These are phyloP conservation scores for Apiospora kogelbergensis DNA, from an alignment of 2,329 filamentous ascomycete genomes.

Conservation along the genomic window DNA sequence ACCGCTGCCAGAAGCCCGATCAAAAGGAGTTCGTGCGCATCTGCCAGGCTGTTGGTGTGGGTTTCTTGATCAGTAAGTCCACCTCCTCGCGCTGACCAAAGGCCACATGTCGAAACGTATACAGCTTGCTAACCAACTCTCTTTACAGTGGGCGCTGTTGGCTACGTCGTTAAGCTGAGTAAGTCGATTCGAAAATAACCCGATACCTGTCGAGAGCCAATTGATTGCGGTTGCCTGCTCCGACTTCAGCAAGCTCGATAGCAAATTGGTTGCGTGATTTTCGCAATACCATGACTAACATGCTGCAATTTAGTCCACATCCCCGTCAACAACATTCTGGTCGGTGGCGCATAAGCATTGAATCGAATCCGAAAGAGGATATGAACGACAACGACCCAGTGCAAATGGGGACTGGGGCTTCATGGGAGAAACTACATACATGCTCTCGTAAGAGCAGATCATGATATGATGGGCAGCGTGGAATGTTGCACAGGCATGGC, in stretches of 20 bases:
- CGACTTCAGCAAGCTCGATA: not conserved
- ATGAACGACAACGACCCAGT: not conserved
- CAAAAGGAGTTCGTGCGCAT: constrained; percentile 55
- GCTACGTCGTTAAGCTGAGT: constrained; percentile 71
- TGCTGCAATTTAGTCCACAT: constrained; percentile 55
- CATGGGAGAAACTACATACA: not conserved
- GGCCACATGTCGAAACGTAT: not conserved
- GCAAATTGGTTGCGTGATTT: not conserved
- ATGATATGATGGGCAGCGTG: not conserved
- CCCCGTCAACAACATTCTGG: constrained; percentile 69
- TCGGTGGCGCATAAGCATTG: constrained; percentile 58
- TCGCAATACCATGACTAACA: not conserved
- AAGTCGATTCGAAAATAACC: constrained; percentile 27
- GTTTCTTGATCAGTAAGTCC: constrained; percentile 58
- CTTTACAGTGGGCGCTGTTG: constrained; percentile 49
- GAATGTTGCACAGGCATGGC: not conserved
- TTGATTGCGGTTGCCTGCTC: not conserved
- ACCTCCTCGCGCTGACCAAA: not conserved
- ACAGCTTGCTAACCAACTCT: constrained; percentile 41
- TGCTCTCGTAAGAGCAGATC: not conserved
- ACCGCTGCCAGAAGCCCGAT: constrained; percentile 61
- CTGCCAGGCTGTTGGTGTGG: constrained; percentile 62
- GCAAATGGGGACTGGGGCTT: not conserved
- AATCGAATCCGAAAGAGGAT: not conserved
- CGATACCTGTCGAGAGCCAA: not conserved